A percentile compares a stretch with the other conserved stretches of the same genome.
Conservation (phyloP, 2,329 filamentous ascomycete genomes). For the Zasmidium angulare region DNA sequence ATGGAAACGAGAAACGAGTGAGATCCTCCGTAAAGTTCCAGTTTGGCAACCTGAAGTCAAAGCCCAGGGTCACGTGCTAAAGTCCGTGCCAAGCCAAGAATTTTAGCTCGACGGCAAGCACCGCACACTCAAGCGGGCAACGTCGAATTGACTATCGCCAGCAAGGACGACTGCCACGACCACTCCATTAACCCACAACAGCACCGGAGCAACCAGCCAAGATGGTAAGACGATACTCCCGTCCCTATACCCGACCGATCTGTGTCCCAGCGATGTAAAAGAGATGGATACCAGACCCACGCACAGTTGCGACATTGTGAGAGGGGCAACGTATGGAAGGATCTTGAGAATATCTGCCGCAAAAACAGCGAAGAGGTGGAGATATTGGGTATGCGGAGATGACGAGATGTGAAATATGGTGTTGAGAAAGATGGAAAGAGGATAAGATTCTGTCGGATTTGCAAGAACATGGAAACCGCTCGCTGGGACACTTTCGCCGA, state of each 20-base stretch:
- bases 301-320: neutral
- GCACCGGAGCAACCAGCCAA: conserved; percentile 18
- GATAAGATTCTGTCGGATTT: neutral
- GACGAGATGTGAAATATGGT: neutral
- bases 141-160: neutral
- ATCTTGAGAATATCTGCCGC: neutral
- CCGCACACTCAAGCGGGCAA: neutral
- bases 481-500: conserved; percentile 3
- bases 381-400: too few relatives aligned
- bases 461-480: conserved; percentile 10
- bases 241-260: neutral
- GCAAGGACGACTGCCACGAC: neutral
- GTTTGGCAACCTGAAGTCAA: too few relatives aligned
- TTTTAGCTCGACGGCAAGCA: neutral
- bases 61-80: neutral
- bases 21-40: too few relatives aligned
- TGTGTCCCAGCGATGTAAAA: conserved; percentile 4
- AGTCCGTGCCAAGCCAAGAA: neutral
- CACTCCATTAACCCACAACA: neutral
- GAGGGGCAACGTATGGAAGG: neutral
- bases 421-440: neutral
- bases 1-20: too few relatives aligned
- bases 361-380: neutral
- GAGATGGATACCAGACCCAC: neutral
- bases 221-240: conserved; percentile 15